Conservation (phyloP, 2,329 filamentous ascomycete genomes). For the Colletotrichum brevisporum region DNA sequence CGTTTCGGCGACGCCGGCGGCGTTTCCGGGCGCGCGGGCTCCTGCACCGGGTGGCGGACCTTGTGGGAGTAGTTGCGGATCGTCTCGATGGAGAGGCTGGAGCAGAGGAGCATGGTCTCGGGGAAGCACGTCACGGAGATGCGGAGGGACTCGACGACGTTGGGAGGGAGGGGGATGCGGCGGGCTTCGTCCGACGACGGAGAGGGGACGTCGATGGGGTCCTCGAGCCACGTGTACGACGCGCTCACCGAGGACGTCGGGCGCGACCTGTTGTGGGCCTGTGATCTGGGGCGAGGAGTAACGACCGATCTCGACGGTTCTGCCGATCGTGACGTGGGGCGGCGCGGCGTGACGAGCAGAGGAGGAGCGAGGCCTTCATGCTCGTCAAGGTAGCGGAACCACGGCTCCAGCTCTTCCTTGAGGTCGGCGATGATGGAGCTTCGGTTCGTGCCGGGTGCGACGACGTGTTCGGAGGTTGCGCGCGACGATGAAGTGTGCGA, state of each 20-base stretch:
- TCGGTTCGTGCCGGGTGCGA: constrained; percentile 14
- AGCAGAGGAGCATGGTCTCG: constrained; percentile 70
- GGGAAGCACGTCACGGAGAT: constrained; percentile 70
- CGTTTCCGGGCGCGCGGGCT: constrained; percentile 27
- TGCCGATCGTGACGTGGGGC: constrained; percentile 6
- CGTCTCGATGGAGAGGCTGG: constrained; percentile 69
- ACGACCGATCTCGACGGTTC: constrained; percentile 14
- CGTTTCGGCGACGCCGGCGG: constrained; percentile 40
- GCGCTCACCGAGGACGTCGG: constrained; percentile 29
- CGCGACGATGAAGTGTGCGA: constrained; percentile 15
- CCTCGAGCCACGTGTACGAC: constrained; percentile 41
- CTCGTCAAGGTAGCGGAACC: constrained; percentile 41
- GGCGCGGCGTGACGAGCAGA: constrained; percentile 25
- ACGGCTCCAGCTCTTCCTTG: constrained; percentile 42
- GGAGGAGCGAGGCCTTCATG: constrained; percentile 35
- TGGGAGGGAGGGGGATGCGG: constrained; percentile 63
- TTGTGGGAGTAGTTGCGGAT: constrained; percentile 70
- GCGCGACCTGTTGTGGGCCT: constrained; percentile 27
- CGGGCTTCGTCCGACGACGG: constrained; percentile 31
- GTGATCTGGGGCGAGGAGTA: constrained; percentile 28
- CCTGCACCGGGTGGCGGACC: constrained; percentile 56
- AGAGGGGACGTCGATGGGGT: constrained; percentile 36
- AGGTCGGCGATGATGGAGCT: constrained; percentile 37
- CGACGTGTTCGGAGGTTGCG: constrained; percentile 11
- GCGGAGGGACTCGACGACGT: constrained; percentile 67